These are phyloP conservation scores for Gossypium gossypioides DNA, from an alignment of 441 rosid genomes.

Conservation along the genomic window DNA sequence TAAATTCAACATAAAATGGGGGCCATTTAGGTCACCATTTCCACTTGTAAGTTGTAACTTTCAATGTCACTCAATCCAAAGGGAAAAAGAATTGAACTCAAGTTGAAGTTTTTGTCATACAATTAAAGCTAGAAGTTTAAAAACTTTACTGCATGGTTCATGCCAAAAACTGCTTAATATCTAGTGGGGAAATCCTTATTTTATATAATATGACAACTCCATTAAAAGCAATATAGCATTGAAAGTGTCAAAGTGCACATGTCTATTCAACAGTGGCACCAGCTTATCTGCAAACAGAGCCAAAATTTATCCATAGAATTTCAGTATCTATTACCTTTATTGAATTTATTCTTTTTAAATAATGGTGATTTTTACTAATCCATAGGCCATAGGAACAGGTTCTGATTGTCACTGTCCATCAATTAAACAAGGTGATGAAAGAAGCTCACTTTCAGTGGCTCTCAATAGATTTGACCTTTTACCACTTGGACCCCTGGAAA, in stretches of 20 bases:
- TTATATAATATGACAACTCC: neutral
- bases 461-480: neutral
- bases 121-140: neutral
- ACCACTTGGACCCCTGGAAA: neutral
- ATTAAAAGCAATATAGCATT: conserved; percentile 9
- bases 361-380: too few relatives aligned
- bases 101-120: neutral
- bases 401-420: neutral
- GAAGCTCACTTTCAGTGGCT: neutral
- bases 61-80: conserved; percentile 18
- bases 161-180: neutral
- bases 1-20: conserved; percentile 4
- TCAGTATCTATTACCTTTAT: too few relatives aligned
- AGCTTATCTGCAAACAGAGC: neutral
- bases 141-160: neutral
- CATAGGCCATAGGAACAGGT: neutral
- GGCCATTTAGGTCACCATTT: conserved; percentile 12
- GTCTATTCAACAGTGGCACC: neutral
- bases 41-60: conserved; percentile 24
- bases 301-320: neutral
- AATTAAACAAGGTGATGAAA: neutral
- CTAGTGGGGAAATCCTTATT: neutral
- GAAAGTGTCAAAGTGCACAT: conserved; percentile 13
- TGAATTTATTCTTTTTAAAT: too few relatives aligned
- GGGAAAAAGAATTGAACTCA: neutral